Conservation (phyloP, 768 basidiomycete species). For the Suillus alpinus region DNA sequence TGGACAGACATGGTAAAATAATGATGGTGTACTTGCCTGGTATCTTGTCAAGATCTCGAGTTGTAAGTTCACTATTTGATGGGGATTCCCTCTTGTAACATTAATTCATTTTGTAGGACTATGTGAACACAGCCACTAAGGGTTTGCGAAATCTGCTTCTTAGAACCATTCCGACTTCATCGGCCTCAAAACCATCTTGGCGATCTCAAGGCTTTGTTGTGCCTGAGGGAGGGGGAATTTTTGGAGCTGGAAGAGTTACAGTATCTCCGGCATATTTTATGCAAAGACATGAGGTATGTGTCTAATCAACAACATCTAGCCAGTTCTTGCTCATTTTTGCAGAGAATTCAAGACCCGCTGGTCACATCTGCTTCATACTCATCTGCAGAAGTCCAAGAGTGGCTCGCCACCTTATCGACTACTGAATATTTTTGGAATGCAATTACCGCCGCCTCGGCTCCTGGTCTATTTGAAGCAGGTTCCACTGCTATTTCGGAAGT, state of each 20-base stretch:
- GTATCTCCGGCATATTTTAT: not conserved
- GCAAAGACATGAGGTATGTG: not conserved
- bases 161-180: not conserved
- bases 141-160: not conserved
- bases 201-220: not conserved
- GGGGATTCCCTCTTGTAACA: too few species aligned
- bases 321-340: not conserved
- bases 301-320: not conserved
- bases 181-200: not conserved
- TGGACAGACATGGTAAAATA: not conserved
- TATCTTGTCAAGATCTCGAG: not conserved
- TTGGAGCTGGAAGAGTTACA: not conserved
- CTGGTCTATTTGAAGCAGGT: not conserved
- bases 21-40: not conserved
- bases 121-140: not conserved
- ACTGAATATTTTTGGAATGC: not conserved
- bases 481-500: not conserved
- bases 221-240: not conserved
- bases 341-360: not conserved
- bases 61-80: not conserved
- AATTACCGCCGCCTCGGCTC: not conserved
- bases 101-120: not conserved
- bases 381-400: not conserved
- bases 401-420: not conserved
- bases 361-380: not conserved